Evolutionary conservation across 1,284 basidiomycete genomes (phyloP), one percentile per base, ranked within the genome.

Genomic region (Salmacisia buchloeana): DNA sequence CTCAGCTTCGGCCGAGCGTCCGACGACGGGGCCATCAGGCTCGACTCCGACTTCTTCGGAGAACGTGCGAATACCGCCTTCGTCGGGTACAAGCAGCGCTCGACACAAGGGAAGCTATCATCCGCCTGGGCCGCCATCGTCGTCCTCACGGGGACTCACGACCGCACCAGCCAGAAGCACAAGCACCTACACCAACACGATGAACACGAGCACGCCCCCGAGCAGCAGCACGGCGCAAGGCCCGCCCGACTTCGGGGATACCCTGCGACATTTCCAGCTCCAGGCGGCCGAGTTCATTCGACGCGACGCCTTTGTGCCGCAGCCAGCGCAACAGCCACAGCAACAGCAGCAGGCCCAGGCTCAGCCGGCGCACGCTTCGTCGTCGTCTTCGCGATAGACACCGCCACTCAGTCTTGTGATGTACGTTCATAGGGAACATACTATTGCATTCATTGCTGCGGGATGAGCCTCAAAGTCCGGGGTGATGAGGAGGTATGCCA

Each of bases 221-320:
- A 18, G n/a, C n/a, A n/a, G n/a, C n/a, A 18, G 29, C 29, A 31
- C 49, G 15, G 49, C 25, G 13, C 49, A 27, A 2, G 21, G 49
- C 34, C 49, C 49, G 13, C 49, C 49, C 13, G 29, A 54, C 31
- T 7, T 54, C 9, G n/a, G 27, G 10, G 49, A 10, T 33, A 54
- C 49, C 1, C 27, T 54, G 29, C 49, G 49, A 33, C 25, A 33
- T 1, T 54, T 54, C 29, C 49, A 54, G 49, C 10, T 54, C 6
- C 49, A 54, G 29, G 49, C 49, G 23, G 49, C 49, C 31, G 49
- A 54, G 29, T 15, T 54, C 49, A 54, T 54, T n/a, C 27, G 49
- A 33, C 27, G 49, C 4, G 49, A 54, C 21, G 12, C 49, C 3
- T 54, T 54, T 54, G 49, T 15, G 13, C 31, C 49, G 35, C n/a